These are phyloP conservation scores for Carex scoparia DNA, from an alignment of 176 grass and related monocot species.

Conservation along the genomic window DNA sequence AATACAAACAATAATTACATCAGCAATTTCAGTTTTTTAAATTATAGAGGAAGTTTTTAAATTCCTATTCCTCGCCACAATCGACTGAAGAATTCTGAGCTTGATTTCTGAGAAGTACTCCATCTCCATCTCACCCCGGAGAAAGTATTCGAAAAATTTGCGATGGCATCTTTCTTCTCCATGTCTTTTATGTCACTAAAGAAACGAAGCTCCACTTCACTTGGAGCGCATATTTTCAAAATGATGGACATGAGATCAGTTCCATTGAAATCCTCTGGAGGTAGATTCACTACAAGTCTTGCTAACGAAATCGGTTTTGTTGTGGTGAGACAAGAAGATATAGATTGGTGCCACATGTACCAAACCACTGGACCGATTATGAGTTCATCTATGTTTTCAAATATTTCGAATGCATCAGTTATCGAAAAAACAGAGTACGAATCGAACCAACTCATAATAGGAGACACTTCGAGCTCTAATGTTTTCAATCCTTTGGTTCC, in stretches of 20 bases:
- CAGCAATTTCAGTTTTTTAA: neutral
- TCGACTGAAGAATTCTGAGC: conserved; percentile 8
- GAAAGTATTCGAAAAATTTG: conserved; percentile 23
- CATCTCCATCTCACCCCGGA: conserved; percentile 46
- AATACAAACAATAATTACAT: neutral
- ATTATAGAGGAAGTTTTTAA: neutral
- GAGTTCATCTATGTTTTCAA: conserved; percentile 40
- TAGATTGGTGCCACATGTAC: conserved; percentile 29
- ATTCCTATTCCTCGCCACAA: neutral
- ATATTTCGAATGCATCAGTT: conserved; percentile 25
- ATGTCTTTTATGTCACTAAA: conserved; percentile 17
- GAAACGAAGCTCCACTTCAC: conserved; percentile 57
- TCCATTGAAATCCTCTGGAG: neutral
- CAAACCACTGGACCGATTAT: conserved; percentile 46
- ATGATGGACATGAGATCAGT: conserved; percentile 21
- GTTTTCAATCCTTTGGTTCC: conserved; percentile 21
- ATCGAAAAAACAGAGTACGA: conserved; percentile 22
- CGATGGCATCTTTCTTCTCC: neutral
- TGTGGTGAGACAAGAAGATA: neutral
- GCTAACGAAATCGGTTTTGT: conserved; percentile 21
- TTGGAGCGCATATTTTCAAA: conserved; percentile 29
- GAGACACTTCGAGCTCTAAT: conserved; percentile 40
- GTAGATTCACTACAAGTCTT: conserved; percentile 52
- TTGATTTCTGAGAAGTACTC: conserved; percentile 30
- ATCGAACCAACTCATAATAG: conserved; percentile 15